A percentile compares a stretch with the other conserved stretches of the same genome.
Evolutionary conservation across 352 stramenopile species (phyloP).

Genomic region (Aphanomyces cochlioides): DNA sequence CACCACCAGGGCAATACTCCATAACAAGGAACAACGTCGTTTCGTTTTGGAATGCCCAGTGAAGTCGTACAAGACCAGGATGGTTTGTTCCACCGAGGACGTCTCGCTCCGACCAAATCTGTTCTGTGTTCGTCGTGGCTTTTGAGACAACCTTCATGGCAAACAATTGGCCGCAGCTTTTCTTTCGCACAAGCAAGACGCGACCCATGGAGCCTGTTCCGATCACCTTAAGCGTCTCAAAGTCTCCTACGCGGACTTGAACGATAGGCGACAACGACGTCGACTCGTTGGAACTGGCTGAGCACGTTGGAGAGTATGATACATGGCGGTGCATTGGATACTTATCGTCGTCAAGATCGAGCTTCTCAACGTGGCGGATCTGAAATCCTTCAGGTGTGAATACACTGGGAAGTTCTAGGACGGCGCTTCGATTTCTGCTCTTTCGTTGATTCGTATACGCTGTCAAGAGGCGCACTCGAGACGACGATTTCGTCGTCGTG

Average conservation of each 20-base stretch:
- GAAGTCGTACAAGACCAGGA: constrained; percentile 61
- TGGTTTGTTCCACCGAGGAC: constrained; percentile 71
- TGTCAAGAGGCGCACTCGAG: not conserved
- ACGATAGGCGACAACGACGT: not conserved
- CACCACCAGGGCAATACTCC: constrained; percentile 76
- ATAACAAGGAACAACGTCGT: constrained; percentile 68
- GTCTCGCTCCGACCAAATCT: constrained; percentile 68
- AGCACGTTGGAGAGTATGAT: constrained; percentile 18
- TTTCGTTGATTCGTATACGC: not conserved
- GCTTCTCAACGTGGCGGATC: constrained; percentile 22
- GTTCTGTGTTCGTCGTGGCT: constrained; percentile 42
- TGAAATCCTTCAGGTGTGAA: constrained; percentile 21
- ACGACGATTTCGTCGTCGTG: not conserved
- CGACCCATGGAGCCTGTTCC: constrained; percentile 83
- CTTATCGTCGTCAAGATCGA: constrained; percentile 11
- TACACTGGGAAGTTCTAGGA: constrained; percentile 28
- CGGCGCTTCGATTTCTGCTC: not conserved
- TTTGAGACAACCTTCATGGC: constrained; percentile 81
- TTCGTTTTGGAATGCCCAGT: constrained; percentile 74
- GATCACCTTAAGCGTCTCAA: constrained; percentile 86
- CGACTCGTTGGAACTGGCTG: constrained; percentile 14
- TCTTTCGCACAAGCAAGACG: constrained; percentile 71
- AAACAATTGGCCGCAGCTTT: constrained; percentile 51
- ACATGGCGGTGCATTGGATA: constrained; percentile 6
- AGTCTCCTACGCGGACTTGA: constrained; percentile 54